Conservation (phyloP, 768 basidiomycete species). For the Lactarius hatsudake region DNA sequence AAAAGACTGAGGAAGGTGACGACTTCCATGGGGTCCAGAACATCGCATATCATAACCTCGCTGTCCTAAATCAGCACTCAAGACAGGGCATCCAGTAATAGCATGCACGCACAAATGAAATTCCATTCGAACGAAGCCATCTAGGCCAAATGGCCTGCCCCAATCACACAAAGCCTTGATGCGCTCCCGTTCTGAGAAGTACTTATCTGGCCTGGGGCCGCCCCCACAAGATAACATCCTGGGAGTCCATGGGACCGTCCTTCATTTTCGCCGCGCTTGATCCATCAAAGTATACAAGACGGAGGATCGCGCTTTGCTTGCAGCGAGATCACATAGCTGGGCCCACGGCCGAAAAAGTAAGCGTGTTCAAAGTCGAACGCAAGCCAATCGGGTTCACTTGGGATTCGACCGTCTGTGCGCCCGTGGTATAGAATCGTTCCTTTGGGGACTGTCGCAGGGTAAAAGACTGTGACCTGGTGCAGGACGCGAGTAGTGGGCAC, state of each 20-base stretch:
- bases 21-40: conserved; percentile 20
- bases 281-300: conserved; percentile 26
- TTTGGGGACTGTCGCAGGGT: conserved; percentile 17
- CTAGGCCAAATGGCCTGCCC: conserved; percentile 34
- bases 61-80: neutral
- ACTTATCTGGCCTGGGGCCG: conserved; percentile 26
- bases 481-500: neutral
- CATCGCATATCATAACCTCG: conserved; percentile 1
- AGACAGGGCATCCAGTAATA: too few species aligned
- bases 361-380: conserved; percentile 27
- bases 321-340: conserved; percentile 10
- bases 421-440: conserved; percentile 28
- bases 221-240: conserved; percentile 39
- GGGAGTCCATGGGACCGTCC: conserved; percentile 37
- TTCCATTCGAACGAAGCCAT: conserved; percentile 35
- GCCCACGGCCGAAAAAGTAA: conserved; percentile 9
- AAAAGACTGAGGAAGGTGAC: conserved; percentile 15
- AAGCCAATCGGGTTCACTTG: conserved; percentile 22
- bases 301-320: conserved; percentile 23
- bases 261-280: conserved; percentile 28
- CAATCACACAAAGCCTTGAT: conserved; percentile 36
- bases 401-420: conserved; percentile 7
- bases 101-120: conserved; percentile 23
- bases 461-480: conserved; percentile 22
- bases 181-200: conserved; percentile 30